Conservation (phyloP, 208 protist genomes). For the Trypanosoma theileri region DNA sequence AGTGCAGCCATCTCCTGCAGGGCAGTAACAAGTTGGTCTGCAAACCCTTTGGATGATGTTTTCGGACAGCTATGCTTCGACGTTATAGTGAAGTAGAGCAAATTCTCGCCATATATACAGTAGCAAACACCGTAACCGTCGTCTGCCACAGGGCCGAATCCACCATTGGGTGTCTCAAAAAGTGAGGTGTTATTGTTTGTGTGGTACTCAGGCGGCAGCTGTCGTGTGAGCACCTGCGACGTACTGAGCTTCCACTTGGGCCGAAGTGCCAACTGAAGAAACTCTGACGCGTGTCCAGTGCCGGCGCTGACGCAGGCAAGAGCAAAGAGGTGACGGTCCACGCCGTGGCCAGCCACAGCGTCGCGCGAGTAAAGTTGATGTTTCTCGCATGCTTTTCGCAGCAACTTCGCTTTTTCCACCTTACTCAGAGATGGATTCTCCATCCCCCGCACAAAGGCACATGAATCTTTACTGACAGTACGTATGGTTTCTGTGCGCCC, state of each 20-base stretch:
- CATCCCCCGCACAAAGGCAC: slow-evolving; percentile 60
- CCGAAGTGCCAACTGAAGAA: slow-evolving; percentile 53
- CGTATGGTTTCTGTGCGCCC: slow-evolving; percentile 85
- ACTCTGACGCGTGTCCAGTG: slow-evolving; percentile 57
- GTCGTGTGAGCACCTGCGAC: slow-evolving; percentile 68
- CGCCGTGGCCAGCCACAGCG: slow-evolving; percentile 68
- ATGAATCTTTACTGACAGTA: slow-evolving; percentile 47
- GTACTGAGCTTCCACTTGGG: slow-evolving; percentile 83
- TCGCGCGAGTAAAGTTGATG: slow-evolving; percentile 61
- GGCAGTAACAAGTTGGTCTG: slow-evolving; percentile 42
- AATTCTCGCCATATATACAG: slow-evolving; percentile 65
- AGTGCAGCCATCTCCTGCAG: slow-evolving; percentile 48
- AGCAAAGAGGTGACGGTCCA: slow-evolving; percentile 88
- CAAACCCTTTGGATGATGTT: slow-evolving; percentile 45
- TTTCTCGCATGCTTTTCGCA: slow-evolving; percentile 50
- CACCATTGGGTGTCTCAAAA: slow-evolving; percentile 64
- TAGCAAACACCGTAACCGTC: slow-evolving; percentile 92
- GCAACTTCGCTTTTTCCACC: slow-evolving; percentile 37
- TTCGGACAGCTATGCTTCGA: slow-evolving; percentile 51
- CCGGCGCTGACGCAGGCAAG: slow-evolving; percentile 74
- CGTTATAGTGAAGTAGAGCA: slow-evolving; percentile 83
- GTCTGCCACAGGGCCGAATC: slow-evolving; percentile 85
- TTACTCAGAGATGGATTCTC: slow-evolving; percentile 2
- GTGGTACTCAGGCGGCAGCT: slow-evolving; percentile 53
- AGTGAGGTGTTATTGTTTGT: slow-evolving; percentile 29